A percentile compares a stretch with the other conserved stretches of the same genome.
Conservation (phyloP, 2,329 filamentous ascomycete genomes). For the Penicillium sp. region DNA sequence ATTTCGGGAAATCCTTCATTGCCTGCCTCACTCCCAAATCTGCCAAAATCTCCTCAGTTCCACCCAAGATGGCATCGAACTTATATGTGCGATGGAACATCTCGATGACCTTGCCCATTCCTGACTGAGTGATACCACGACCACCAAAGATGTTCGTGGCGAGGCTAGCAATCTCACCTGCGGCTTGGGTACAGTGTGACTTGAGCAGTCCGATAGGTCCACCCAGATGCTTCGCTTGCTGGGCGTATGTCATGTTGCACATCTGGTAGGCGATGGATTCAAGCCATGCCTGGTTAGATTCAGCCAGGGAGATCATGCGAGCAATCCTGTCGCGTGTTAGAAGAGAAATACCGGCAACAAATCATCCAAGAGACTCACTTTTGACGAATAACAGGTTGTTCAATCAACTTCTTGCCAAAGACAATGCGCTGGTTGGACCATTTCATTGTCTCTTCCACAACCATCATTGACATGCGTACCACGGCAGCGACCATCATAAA, state of each 20-base stretch:
- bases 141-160: constrained; percentile 85
- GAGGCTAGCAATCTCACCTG: constrained; percentile 81
- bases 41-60: constrained; percentile 77
- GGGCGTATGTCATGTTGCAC: constrained; percentile 76
- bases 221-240: constrained; percentile 72
- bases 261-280: constrained; percentile 85
- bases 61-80: constrained; percentile 75
- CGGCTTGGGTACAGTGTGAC: constrained; percentile 71
- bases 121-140: constrained; percentile 72
- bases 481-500: constrained; percentile 72
- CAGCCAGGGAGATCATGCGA: constrained; percentile 79
- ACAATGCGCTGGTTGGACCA: constrained; percentile 86
- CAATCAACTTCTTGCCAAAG: constrained; percentile 77
- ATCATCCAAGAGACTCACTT: constrained; percentile 56
- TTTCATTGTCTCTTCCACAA: constrained; percentile 82
- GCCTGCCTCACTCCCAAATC: constrained; percentile 83
- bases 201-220: constrained; percentile 83
- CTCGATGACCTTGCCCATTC: constrained; percentile 81
- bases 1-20: constrained; percentile 80
- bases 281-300: constrained; percentile 83
- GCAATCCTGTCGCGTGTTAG: constrained; percentile 57
- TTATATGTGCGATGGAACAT: constrained; percentile 84
- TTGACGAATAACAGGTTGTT: constrained; percentile 76
- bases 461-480: constrained; percentile 63
- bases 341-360: background rate